Base-by-base conservation (phyloP, 805 yeast species). In the Sugiyamaella smithiae region DNA sequence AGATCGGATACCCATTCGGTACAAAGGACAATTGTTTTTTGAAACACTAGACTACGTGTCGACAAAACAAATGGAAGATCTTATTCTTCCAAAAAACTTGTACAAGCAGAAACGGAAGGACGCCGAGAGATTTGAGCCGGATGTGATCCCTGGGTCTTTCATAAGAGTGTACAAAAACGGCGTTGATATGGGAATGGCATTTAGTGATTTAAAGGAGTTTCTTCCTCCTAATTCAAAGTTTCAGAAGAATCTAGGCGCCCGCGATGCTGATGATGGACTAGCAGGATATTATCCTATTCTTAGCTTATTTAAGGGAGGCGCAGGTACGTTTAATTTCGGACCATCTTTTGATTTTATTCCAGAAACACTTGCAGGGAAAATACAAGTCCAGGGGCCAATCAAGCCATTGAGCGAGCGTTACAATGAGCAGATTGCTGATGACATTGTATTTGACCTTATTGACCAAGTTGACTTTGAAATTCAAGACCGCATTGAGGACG, bases 271-370 rank as follows among this genome's bases (percentile, higher is more conserved):
- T 63, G 97, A 93, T 62, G 96, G 96, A 0, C 70, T 80, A 37
- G 67, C 88, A 47, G 99, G 98, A 0, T 93, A 93, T 63, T 93
- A 82, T 67, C 98, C 99, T 1, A 87, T 89, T 70, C 74, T 88
- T 28, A 85, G 96, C 47, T 85, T 85, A 22, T 93, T 80, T 62
- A 80, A 80, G 55, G 84, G 84, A 2, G 98, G 98, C 0, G 69
- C 76, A 7, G 95, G 87, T 4, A 71, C 77, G 51, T 64, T 91
- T 49, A 81, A 85, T 54, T 73, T 88, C 2, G 85, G 89, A 0
- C 84, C 88, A 0, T 72, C 80, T 9, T 76, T 89, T 57, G 71
- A 72, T 52, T 72, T 58, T 45, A 66, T 68, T 11, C 78, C 83
- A 5, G 56, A 51, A 1, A 60, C 53, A 16, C 23, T 55, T 20